A percentile compares a stretch with the other conserved stretches of the same genome.
phyloP scores from a whole-genome alignment of 2,329 filamentous ascomycete genomes.

The Taxawa tesnikishii region DNA sequence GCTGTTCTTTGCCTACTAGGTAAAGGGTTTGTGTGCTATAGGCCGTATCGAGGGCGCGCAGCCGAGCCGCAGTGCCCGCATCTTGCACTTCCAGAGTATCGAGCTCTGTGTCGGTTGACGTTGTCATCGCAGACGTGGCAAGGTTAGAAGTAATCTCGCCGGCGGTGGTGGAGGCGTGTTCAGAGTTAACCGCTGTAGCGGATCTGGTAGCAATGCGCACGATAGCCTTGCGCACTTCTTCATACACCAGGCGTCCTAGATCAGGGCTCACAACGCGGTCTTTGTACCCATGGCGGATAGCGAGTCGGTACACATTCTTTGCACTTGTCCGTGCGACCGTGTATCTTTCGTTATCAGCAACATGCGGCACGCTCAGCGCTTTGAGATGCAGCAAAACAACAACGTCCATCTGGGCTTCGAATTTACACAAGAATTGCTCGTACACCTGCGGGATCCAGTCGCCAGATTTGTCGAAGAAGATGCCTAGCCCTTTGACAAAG shows the following conservation, averaged over 20 bases:
- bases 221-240: constrained; percentile 12
- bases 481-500: constrained; percentile 42
- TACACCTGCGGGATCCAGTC: constrained; percentile 33
- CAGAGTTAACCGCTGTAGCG: not conserved
- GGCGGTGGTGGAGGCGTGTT: not conserved
- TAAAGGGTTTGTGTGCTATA: constrained; percentile 12
- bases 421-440: constrained; percentile 13
- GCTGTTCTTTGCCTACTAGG: constrained; percentile 14
- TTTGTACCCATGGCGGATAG: constrained; percentile 13
- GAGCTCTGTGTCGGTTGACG: not conserved
- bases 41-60: constrained; percentile 10
- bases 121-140: not conserved
- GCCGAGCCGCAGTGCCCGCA: constrained; percentile 5
- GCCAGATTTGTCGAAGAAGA: constrained; percentile 71
- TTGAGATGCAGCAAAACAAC: constrained; percentile 15
- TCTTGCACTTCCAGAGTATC: not conserved
- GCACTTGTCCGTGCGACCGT: constrained; percentile 11
- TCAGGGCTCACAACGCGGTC: constrained; percentile 14
- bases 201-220: constrained; percentile 1
- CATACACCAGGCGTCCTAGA: constrained; percentile 11
- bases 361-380: constrained; percentile 11
- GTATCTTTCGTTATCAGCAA: constrained; percentile 11
- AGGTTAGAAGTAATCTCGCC: not conserved
- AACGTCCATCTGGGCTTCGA: constrained; percentile 12
- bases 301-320: constrained; percentile 13